phyloP scores from a whole-genome alignment of 257 asterid species.

The Primulina huaijiensis region DNA sequence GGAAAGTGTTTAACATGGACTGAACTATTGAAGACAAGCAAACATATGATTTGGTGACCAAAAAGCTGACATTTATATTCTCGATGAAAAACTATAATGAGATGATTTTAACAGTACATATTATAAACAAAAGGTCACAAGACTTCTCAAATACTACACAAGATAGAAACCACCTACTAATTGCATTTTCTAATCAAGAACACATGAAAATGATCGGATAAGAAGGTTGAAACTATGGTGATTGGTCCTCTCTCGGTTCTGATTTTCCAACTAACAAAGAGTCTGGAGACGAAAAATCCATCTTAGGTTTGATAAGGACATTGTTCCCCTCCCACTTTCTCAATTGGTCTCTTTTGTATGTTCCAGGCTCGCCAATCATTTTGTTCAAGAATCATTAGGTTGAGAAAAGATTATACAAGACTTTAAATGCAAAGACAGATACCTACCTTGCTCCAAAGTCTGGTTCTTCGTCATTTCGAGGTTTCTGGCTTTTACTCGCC shows the following conservation, averaged over 20 bases:
- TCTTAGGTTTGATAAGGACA: constrained; percentile 1
- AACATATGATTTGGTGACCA: constrained; percentile 1
- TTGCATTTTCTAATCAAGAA: constrained; percentile 23
- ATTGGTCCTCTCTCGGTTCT: constrained; percentile 13
- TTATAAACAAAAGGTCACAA: constrained; percentile 7
- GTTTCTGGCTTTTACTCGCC: constrained; percentile 59
- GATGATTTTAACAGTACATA: constrained; percentile 17
- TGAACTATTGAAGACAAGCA: neutral
- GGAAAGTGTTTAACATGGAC: constrained; percentile 24
- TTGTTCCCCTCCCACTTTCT: neutral
- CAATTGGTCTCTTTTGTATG: neutral
- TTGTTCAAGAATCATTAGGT: constrained; percentile 8
- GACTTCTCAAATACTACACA: constrained; percentile 5
- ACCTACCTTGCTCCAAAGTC: constrained; percentile 96
- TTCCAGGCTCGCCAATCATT: neutral
- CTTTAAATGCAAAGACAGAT: constrained; percentile 17
- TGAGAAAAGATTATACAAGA: constrained; percentile 5
- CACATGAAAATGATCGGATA: constrained; percentile 5
- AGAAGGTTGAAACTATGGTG: constrained; percentile 19
- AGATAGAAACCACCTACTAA: constrained; percentile 11
- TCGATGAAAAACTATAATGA: constrained; percentile 11
- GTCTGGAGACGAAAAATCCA: neutral
- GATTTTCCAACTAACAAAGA: constrained; percentile 1
- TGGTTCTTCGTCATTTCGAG: constrained; percentile 52
- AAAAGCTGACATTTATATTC: constrained; percentile 13